Evolutionary conservation across 345 rosid genomes (phyloP).

Genomic region (Euphorbia lathyris): DNA sequence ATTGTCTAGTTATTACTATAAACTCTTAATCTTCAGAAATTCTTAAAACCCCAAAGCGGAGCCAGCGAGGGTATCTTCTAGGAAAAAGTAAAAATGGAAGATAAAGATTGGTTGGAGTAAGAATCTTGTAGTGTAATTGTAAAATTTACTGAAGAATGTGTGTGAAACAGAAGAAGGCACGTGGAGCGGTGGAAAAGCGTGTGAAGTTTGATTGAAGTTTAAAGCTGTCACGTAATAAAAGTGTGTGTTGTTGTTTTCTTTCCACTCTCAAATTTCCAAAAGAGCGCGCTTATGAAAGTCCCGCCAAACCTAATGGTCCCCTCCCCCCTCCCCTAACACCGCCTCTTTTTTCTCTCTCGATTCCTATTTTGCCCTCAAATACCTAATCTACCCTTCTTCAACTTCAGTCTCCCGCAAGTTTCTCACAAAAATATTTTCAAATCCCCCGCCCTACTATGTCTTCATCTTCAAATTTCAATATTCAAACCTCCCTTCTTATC

Average conservation of each 20-base stretch:
- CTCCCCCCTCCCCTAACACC: not conserved
- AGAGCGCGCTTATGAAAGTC: not conserved
- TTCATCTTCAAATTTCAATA: not conserved
- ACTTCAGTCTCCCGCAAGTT: slow-evolving; percentile 32
- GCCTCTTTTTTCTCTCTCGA: not conserved
- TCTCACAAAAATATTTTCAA: slow-evolving; percentile 18
- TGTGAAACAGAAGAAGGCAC: too few species aligned
- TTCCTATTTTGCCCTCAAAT: slow-evolving; percentile 2
- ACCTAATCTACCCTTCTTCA: not conserved
- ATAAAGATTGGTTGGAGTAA: too few species aligned
- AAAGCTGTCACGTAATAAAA: not conserved
- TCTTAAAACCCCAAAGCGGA: too few species aligned
- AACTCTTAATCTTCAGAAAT: too few species aligned
- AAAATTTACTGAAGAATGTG: too few species aligned
- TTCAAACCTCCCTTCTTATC: slow-evolving; percentile 11
- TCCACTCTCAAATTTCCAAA: not conserved
- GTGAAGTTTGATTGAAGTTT: not conserved
- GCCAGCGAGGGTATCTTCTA: too few species aligned
- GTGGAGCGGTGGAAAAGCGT: not conserved
- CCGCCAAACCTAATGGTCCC: not conserved
- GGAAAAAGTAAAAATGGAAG: too few species aligned
- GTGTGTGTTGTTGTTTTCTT: not conserved
- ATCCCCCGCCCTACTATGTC: slow-evolving; percentile 6
- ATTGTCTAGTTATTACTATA: too few species aligned
- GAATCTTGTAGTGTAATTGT: too few species aligned